These are phyloP conservation scores for Phytophthora meadii DNA, from an alignment of 352 stramenopile genomes.

Conservation along the genomic window DNA sequence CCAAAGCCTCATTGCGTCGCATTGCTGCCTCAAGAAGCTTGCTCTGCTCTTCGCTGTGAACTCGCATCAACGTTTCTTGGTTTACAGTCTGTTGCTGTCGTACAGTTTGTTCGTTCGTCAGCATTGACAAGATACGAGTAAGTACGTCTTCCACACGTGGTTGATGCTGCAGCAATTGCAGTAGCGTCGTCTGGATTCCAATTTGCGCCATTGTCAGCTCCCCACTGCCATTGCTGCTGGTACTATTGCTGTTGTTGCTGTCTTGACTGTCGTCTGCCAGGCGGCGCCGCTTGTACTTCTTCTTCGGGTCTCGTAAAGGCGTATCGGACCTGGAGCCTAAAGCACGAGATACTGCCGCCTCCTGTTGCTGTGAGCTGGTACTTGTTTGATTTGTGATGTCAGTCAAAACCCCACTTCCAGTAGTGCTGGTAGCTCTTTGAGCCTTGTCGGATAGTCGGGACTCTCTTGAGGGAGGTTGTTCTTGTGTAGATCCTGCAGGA, in stretches of 20 bases:
- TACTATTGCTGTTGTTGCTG: slow-evolving; percentile 37
- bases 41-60: slow-evolving; percentile 40
- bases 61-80: slow-evolving; percentile 30
- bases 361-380: slow-evolving; percentile 18
- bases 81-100: slow-evolving; percentile 33
- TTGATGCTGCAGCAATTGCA: slow-evolving; percentile 47
- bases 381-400: slow-evolving; percentile 76
- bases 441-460: slow-evolving; percentile 5
- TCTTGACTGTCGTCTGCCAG: slow-evolving; percentile 41
- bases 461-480: slow-evolving; percentile 1
- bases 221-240: slow-evolving; percentile 32
- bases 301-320: slow-evolving; percentile 14
- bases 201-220: slow-evolving; percentile 34
- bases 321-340: slow-evolving; percentile 5
- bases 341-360: slow-evolving; percentile 6
- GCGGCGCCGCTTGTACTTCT: slow-evolving; percentile 46
- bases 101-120: slow-evolving; percentile 36
- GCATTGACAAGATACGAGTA: slow-evolving; percentile 39
- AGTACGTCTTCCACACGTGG: slow-evolving; percentile 42
- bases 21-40: slow-evolving; percentile 39
- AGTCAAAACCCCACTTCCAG: slow-evolving; percentile 37
- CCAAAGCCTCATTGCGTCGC: slow-evolving; percentile 41
- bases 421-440: slow-evolving; percentile 7
- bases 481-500: slow-evolving; percentile 13
- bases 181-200: slow-evolving; percentile 43